phyloP scores from a whole-genome alignment of 228 moss, liverwort and hornwort genomes.

The Sphagnum fallax region DNA sequence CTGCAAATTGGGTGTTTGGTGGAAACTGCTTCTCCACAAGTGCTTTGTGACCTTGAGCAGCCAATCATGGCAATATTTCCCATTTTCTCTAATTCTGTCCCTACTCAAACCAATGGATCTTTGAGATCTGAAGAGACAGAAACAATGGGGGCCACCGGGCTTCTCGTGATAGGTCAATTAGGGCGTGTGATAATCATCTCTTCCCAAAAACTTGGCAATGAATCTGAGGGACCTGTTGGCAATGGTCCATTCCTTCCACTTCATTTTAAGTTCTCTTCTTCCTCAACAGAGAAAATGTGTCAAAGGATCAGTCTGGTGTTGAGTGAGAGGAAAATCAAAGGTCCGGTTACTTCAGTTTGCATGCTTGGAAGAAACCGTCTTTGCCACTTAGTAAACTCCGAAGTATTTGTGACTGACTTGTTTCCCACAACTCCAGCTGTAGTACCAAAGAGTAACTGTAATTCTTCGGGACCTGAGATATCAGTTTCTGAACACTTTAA shows the following conservation, averaged over 20 bases:
- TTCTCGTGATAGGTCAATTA: conserved; percentile 54
- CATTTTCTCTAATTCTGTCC: conserved; percentile 6
- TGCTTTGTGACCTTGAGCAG: conserved; percentile 55
- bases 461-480: neutral
- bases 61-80: conserved; percentile 51
- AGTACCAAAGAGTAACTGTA: neutral
- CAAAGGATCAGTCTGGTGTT: conserved; percentile 19
- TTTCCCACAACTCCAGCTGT: conserved; percentile 9
- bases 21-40: conserved; percentile 19
- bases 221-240: conserved; percentile 13
- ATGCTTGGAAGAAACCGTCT: conserved; percentile 47
- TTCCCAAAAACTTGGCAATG: conserved; percentile 17
- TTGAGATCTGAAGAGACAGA: conserved; percentile 4
- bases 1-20: conserved; percentile 13
- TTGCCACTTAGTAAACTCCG: conserved; percentile 38
- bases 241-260: conserved; percentile 30
- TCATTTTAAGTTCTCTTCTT: conserved; percentile 11
- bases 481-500: neutral
- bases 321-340: conserved; percentile 28
- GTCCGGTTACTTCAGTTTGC: conserved; percentile 51
- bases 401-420: conserved; percentile 35
- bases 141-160: conserved; percentile 23
- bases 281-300: conserved; percentile 9
- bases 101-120: neutral
- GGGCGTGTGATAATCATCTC: conserved; percentile 50